Conservation (phyloP, 345 rosid species). For the Gossypium turneri region DNA sequence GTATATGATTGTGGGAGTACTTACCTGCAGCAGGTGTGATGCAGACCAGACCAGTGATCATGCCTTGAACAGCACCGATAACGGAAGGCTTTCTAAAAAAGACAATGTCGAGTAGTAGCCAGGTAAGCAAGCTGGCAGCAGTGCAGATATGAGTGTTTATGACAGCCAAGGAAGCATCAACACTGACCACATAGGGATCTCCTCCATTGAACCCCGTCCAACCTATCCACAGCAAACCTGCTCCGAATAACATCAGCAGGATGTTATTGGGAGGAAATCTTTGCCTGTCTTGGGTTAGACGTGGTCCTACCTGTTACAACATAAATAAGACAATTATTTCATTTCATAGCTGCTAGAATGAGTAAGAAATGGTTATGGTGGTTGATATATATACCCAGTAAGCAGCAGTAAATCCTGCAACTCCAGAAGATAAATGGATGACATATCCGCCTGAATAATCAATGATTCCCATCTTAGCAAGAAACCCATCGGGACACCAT, state of each 20-base stretch:
- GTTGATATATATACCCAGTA: conserved; percentile 26
- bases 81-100: conserved; percentile 34
- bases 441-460: conserved; percentile 42
- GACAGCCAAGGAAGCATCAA: conserved; percentile 37
- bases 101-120: conserved; percentile 32
- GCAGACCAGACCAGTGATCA: conserved; percentile 46
- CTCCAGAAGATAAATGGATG: conserved; percentile 41
- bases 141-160: conserved; percentile 42
- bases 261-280: conserved; percentile 33
- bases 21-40: conserved; percentile 43
- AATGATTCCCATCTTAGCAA: conserved; percentile 30
- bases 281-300: conserved; percentile 32
- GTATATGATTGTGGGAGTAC: neutral
- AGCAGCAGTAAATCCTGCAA: conserved; percentile 38
- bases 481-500: conserved; percentile 30
- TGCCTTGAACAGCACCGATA: conserved; percentile 39
- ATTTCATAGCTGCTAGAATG: neutral
- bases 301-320: conserved; percentile 33
- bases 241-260: conserved; percentile 34
- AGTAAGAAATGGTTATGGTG: neutral
- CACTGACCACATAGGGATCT: conserved; percentile 31
- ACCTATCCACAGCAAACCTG: conserved; percentile 45
- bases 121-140: conserved; percentile 36
- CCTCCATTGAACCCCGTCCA: conserved; percentile 51
- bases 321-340: neutral